phyloP scores from a whole-genome alignment of 805 yeast species.

The Wickerhamomyces chambardii region DNA sequence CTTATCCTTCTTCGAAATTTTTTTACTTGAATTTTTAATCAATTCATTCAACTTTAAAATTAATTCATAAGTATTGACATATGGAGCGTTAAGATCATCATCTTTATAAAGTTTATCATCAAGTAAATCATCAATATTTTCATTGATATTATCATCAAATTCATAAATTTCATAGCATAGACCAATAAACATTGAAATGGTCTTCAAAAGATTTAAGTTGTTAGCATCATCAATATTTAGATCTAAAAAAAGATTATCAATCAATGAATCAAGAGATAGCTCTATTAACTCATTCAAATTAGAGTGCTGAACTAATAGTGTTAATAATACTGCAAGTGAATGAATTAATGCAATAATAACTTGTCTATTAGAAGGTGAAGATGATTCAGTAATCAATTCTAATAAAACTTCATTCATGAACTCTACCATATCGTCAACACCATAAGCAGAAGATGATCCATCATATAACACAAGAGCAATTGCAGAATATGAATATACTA shows the following conservation, averaged over 20 bases:
- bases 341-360: constrained; percentile 13
- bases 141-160: constrained; percentile 30
- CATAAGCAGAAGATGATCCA: constrained; percentile 16
- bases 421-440: constrained; percentile 13
- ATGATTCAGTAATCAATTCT: constrained; percentile 5
- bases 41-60: constrained; percentile 30
- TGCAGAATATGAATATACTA: constrained; percentile 16
- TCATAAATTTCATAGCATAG: constrained; percentile 15
- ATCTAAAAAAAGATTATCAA: constrained; percentile 10
- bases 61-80: constrained; percentile 41
- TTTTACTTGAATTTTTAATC: constrained; percentile 44
- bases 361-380: constrained; percentile 3
- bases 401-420: constrained; percentile 10
- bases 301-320: constrained; percentile 7
- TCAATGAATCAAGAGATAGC: constrained; percentile 10
- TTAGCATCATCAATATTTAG: constrained; percentile 3
- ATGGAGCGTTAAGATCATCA: constrained; percentile 40
- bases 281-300: constrained; percentile 13
- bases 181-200: constrained; percentile 17
- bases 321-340: constrained; percentile 15
- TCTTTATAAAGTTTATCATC: constrained; percentile 31
- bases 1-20: constrained; percentile 53
- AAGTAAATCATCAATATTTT: constrained; percentile 26
- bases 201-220: constrained; percentile 11
- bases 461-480: constrained; percentile 13